Evolutionary conservation across 1,284 basidiomycete genomes (phyloP).

Genomic region (Ustilago curta): DNA sequence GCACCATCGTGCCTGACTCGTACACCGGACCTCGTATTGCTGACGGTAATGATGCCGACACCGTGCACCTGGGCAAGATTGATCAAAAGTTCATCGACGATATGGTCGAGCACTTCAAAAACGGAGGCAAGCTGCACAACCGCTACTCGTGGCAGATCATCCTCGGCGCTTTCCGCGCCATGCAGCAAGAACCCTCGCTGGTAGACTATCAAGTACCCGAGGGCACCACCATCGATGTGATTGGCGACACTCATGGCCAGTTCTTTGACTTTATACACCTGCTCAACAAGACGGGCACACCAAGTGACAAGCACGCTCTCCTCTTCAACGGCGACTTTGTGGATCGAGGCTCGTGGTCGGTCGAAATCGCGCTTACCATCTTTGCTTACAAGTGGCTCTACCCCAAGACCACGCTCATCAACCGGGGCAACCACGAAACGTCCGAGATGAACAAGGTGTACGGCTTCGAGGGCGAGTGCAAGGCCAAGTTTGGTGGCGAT

Average conservation of each 20-base stretch:
- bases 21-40: slow-evolving; percentile 62
- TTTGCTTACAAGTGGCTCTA: slow-evolving; percentile 90
- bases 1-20: slow-evolving; percentile 40
- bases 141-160: slow-evolving; percentile 92
- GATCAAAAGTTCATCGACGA: slow-evolving; percentile 79
- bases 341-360: slow-evolving; percentile 95
- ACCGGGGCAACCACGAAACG: slow-evolving; percentile 96
- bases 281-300: slow-evolving; percentile 80
- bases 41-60: slow-evolving; percentile 71
- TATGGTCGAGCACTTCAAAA: slow-evolving; percentile 93
- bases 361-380: slow-evolving; percentile 92
- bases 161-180: slow-evolving; percentile 82
- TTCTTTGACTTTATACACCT: slow-evolving; percentile 94
- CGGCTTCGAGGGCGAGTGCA: slow-evolving; percentile 95
- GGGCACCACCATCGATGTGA: slow-evolving; percentile 74
- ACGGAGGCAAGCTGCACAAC: slow-evolving; percentile 83
- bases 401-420: slow-evolving; percentile 64
- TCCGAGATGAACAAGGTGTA: slow-evolving; percentile 78
- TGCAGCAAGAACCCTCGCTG: slow-evolving; percentile 83
- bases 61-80: slow-evolving; percentile 72
- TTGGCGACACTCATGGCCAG: slow-evolving; percentile 70
- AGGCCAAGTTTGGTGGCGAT: slow-evolving; percentile 71
- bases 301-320: slow-evolving; percentile 61
- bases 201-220: slow-evolving; percentile 83
- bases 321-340: slow-evolving; percentile 73